These are phyloP conservation scores for Dioscorea cayenensis DNA, from an alignment of 116 monocot genomes.

Conservation along the genomic window DNA sequence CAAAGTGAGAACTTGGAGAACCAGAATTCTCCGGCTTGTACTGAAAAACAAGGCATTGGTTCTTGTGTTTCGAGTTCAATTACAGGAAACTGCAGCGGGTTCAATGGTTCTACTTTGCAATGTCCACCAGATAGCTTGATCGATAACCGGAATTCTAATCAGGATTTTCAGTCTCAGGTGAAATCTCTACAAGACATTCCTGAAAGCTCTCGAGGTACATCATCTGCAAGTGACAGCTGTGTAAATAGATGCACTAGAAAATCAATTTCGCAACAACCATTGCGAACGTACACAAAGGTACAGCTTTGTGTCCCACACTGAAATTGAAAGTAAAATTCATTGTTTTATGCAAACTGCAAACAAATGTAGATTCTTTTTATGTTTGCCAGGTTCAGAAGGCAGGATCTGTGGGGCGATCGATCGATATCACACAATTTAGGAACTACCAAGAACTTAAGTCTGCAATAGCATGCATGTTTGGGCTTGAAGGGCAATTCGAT, in stretches of 20 bases:
- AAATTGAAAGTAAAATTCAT: not conserved
- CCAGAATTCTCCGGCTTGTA: slow-evolving; percentile 11
- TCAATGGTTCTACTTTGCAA: slow-evolving; percentile 8
- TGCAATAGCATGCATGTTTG: slow-evolving; percentile 88
- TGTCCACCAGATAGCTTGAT: slow-evolving; percentile 26
- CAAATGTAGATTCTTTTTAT: not conserved
- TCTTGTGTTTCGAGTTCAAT: slow-evolving; percentile 30
- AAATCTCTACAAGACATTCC: slow-evolving; percentile 49
- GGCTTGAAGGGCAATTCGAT: slow-evolving; percentile 69
- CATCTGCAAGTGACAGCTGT: slow-evolving; percentile 36
- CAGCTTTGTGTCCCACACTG: not conserved
- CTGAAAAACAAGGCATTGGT: slow-evolving; percentile 7
- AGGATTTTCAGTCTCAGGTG: slow-evolving; percentile 65
- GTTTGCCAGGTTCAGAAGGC: slow-evolving; percentile 68
- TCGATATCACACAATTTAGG: slow-evolving; percentile 73
- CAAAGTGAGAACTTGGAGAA: slow-evolving; percentile 20
- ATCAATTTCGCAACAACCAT: slow-evolving; percentile 33
- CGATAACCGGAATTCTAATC: slow-evolving; percentile 32
- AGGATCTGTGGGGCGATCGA: slow-evolving; percentile 95
- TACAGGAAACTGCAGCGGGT: slow-evolving; percentile 20
- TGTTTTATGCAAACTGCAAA: not conserved
- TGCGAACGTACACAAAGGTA: slow-evolving; percentile 94
- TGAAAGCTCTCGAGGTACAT: slow-evolving; percentile 49
- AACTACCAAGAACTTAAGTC: slow-evolving; percentile 65
- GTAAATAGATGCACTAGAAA: slow-evolving; percentile 33